phyloP scores from a whole-genome alignment of 1,284 basidiomycete species.

The Coniferiporia sulphurascens region DNA sequence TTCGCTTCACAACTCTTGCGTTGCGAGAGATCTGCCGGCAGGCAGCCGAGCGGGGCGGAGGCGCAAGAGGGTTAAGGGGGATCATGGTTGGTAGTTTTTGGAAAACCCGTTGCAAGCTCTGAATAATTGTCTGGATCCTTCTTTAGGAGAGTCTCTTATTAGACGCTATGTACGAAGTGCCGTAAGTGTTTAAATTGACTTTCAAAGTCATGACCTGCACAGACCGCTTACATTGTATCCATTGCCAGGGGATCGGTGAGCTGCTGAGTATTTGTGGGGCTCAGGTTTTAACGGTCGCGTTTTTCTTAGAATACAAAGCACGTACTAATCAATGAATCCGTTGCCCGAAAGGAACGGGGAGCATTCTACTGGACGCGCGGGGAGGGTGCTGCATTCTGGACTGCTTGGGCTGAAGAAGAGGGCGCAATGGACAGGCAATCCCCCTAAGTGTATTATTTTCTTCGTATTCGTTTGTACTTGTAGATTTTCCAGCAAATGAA shows the following conservation, averaged over 20 bases:
- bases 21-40: slow-evolving; percentile 73
- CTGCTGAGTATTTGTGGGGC: not conserved
- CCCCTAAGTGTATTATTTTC: not conserved
- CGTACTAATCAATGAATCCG: slow-evolving; percentile 54
- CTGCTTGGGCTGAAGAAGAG: slow-evolving; percentile 52
- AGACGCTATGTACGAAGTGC: slow-evolving; percentile 89
- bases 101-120: slow-evolving; percentile 6
- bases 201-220: slow-evolving; percentile 1
- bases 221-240: slow-evolving; percentile 5
- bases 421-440: slow-evolving; percentile 6
- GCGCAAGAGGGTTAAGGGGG: slow-evolving; percentile 83
- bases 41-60: slow-evolving; percentile 78
- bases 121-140: slow-evolving; percentile 32
- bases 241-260: slow-evolving; percentile 41
- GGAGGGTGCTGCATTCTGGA: slow-evolving; percentile 49
- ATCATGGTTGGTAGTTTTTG: slow-evolving; percentile 62
- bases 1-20: slow-evolving; percentile 74
- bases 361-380: slow-evolving; percentile 60
- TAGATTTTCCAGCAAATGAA: not conserved
- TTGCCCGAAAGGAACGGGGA: slow-evolving; percentile 43
- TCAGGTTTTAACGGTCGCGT: slow-evolving; percentile 15
- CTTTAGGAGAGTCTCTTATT: slow-evolving; percentile 61
- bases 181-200: slow-evolving; percentile 51
- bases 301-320: slow-evolving; percentile 47
- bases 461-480: not conserved